Base-by-base conservation (phyloP, 2,329 filamentous ascomycete species). In the Cercospora sp. region DNA sequence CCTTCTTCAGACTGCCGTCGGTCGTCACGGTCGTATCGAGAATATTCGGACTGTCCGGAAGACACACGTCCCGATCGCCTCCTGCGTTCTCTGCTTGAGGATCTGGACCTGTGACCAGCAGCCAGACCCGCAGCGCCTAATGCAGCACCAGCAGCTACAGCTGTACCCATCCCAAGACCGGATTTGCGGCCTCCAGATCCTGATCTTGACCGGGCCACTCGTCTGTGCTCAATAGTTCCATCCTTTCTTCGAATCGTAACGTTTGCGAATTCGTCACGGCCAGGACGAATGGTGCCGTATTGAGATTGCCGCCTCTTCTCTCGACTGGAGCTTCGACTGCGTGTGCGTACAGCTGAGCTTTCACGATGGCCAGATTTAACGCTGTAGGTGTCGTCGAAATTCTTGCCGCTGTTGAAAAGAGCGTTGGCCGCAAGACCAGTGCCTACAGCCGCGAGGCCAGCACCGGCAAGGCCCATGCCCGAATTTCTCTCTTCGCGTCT, bases 351-450 rank as follows among this genome's bases (percentile, higher is more conserved):
- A 18, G 74, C 73, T 48, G 80, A 82, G 23, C 79, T 76, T 57
- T 78, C 77, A 16, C 76, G 77, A 68, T 80, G 82, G 18, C 87
- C 86, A 64, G 85, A 85, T 65, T 84, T 85, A 71, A 87, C 81
- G 71, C 84, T 88, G 70, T 89, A 87, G 0, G 85, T 86, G 72
- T 89, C 87, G 70, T 88, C 84, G 69, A 87, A 88, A 62, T 87
- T 84, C 67, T 86, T 79, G 16, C 80, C 79, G 31, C 80, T 80
- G 57, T 80, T 82, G 72, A 84, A 86, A 12, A 89, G 73, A 2
- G 84, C 84, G 73, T 86, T 85, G 5, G 63, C 63, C 31, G 58
- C 55, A 9, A 89, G 73, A 2, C 84, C 84, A 26, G 55, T 60
- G 2, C 84, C 84, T 59, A 84, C 80, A 65, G 83, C 83, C 2